These are phyloP conservation scores for Podospora tetraspora DNA, from an alignment of 495 filamentous ascomycete genomes.

Conservation along the genomic window DNA sequence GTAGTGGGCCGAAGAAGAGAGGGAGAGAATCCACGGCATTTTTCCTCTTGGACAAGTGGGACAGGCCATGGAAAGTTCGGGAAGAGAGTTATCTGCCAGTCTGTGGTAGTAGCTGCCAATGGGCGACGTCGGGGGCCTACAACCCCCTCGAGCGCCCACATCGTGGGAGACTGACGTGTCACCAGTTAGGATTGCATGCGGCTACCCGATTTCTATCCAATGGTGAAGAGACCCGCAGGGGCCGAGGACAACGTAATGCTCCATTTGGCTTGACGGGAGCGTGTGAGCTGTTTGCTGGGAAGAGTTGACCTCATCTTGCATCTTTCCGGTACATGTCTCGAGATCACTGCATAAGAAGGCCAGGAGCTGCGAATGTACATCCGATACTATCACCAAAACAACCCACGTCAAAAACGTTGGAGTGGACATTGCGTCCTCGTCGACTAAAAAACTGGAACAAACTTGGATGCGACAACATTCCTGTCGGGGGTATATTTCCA, in stretches of 20 bases:
- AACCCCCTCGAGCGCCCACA: background rate
- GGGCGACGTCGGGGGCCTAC: background rate
- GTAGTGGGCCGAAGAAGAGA: background rate
- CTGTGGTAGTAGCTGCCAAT: background rate
- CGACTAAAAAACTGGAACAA: too few species aligned
- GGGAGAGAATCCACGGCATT: background rate
- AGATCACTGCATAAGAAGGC: too few species aligned
- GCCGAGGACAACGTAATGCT: background rate
- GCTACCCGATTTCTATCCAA: background rate
- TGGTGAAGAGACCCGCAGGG: background rate
- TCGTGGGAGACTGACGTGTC: background rate
- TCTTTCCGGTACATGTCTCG: too few species aligned
- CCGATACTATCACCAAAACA: too few species aligned
- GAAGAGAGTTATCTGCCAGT: background rate
- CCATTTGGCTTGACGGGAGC: background rate
- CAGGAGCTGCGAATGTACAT: too few species aligned
- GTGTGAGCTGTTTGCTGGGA: background rate
- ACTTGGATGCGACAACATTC: too few species aligned
- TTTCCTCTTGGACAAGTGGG: background rate
- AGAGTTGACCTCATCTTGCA: background rate
- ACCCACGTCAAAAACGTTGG: too few species aligned
- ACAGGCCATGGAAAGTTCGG: background rate
- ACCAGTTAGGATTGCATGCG: background rate
- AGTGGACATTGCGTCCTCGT: too few species aligned
- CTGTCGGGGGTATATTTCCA: too few species aligned